These are phyloP conservation scores for Schwanniomyces polymorphus DNA, from an alignment of 805 yeast genomes.

Conservation along the genomic window DNA sequence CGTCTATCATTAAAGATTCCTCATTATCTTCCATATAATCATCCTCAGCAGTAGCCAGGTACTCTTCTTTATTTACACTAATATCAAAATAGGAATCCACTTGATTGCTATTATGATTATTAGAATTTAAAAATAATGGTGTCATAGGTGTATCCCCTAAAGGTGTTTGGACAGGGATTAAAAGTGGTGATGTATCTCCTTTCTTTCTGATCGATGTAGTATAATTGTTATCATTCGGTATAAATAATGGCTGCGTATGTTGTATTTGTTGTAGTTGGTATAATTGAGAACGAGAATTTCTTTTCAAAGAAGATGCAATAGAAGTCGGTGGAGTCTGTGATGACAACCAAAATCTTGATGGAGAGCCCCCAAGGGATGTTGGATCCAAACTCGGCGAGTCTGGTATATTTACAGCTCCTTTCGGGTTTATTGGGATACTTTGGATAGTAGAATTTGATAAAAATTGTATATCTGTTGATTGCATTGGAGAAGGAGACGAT, in stretches of 20 bases:
- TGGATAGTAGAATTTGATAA: slow-evolving; percentile 16
- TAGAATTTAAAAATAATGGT: slow-evolving; percentile 28
- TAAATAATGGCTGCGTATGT: slow-evolving; percentile 1
- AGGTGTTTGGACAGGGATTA: slow-evolving; percentile 44
- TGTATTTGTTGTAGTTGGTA: slow-evolving; percentile 13
- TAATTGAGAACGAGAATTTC: slow-evolving; percentile 17
- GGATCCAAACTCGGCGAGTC: slow-evolving; percentile 56
- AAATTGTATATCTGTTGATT: neutral
- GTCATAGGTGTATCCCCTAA: slow-evolving; percentile 45
- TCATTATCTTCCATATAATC: neutral
- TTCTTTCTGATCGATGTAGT: slow-evolving; percentile 8
- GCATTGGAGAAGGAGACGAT: slow-evolving; percentile 26
- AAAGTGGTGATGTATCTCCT: slow-evolving; percentile 25
- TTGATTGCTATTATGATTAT: slow-evolving; percentile 5
- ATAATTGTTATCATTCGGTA: neutral
- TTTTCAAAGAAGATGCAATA: slow-evolving; percentile 19
- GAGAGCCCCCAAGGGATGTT: slow-evolving; percentile 53
- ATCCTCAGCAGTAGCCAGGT: neutral
- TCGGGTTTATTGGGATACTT: slow-evolving; percentile 26
- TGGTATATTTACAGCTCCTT: slow-evolving; percentile 27
- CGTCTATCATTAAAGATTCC: slow-evolving; percentile 1
- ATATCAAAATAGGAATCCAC: slow-evolving; percentile 9
- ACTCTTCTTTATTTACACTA: slow-evolving; percentile 1
- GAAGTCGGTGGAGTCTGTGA: slow-evolving; percentile 53
- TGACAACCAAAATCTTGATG: slow-evolving; percentile 54